Evolutionary conservation across 371 early-diverging fungal genomes (phyloP).

Genomic region (Funneliformis caledonium): DNA sequence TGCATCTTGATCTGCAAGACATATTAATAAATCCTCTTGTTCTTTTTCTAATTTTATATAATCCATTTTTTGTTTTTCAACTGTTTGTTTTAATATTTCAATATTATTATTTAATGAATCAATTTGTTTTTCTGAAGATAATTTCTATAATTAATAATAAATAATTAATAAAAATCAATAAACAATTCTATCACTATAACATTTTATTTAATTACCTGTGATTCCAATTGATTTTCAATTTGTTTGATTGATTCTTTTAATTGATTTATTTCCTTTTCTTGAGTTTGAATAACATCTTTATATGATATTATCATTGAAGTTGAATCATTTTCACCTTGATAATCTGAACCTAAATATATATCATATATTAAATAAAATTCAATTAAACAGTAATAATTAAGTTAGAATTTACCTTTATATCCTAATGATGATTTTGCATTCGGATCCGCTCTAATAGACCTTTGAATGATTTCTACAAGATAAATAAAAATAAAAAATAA

Average conservation of each 20-base stretch:
- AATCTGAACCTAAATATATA: conserved; percentile 1
- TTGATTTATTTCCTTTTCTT: conserved; percentile 48
- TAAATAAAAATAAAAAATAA: neutral
- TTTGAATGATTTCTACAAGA: conserved; percentile 41
- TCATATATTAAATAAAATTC: neutral
- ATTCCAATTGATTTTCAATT: conserved; percentile 40
- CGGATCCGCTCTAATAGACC: conserved; percentile 40
- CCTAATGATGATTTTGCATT: conserved; percentile 12
- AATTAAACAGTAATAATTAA: neutral
- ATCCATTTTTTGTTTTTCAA: conserved; percentile 49
- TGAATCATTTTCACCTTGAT: conserved; percentile 40
- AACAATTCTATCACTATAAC: neutral
- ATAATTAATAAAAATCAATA: neutral
- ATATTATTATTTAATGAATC: conserved; percentile 41
- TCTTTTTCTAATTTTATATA: conserved; percentile 71
- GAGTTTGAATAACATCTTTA: conserved; percentile 42
- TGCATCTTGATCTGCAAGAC: conserved; percentile 65
- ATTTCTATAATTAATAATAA: conserved; percentile 14
- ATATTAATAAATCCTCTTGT: conserved; percentile 90
- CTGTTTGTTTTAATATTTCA: conserved; percentile 48
- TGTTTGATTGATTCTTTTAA: conserved; percentile 44
- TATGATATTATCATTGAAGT: conserved; percentile 49
- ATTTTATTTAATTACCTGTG: conserved; percentile 13
- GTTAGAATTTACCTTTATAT: neutral
- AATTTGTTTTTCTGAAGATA: conserved; percentile 41